A percentile compares a stretch with the other conserved stretches of the same genome.
These are phyloP conservation scores for Porphyrellus cyaneotinctus DNA, from an alignment of 768 basidiomycete genomes.

Conservation along the genomic window DNA sequence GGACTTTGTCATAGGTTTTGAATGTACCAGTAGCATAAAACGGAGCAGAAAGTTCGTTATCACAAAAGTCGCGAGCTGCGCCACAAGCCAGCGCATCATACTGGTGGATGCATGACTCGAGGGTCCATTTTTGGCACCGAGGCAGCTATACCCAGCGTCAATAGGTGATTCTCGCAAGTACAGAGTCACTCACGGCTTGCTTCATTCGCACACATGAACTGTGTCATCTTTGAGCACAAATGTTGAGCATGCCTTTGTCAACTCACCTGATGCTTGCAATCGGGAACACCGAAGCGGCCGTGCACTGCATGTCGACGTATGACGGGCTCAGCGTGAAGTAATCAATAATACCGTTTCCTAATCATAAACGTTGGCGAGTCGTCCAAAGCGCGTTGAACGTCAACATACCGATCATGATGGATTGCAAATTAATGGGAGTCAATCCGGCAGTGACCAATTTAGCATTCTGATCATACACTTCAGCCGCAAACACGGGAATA, in stretches of 20 bases:
- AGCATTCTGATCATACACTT: conserved; percentile 47
- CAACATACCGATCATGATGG: conserved; percentile 44
- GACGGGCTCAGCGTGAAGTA: conserved; percentile 36
- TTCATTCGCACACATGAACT: conserved; percentile 43
- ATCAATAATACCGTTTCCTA: conserved; percentile 46
- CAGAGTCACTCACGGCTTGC: conserved; percentile 29
- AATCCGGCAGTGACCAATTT: conserved; percentile 39
- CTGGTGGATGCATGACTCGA: conserved; percentile 56
- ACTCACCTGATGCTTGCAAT: conserved; percentile 35
- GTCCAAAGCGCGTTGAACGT: background rate
- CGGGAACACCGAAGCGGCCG: conserved; percentile 45
- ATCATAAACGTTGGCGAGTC: background rate
- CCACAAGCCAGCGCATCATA: conserved; percentile 67
- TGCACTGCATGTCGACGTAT: conserved; percentile 55
- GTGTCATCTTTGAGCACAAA: background rate
- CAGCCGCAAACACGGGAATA: conserved; percentile 47
- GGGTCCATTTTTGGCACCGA: conserved; percentile 58
- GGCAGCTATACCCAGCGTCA: conserved; percentile 48
- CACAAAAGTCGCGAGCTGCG: conserved; percentile 67
- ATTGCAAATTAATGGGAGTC: conserved; percentile 47
- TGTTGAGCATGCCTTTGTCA: background rate
- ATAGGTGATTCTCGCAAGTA: background rate
- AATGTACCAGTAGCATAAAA: conserved; percentile 33
- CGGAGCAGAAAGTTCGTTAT: conserved; percentile 34
- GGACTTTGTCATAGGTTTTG: background rate